Base-by-base conservation (phyloP, 306 rosid genomes). In the Myrica gale region DNA sequence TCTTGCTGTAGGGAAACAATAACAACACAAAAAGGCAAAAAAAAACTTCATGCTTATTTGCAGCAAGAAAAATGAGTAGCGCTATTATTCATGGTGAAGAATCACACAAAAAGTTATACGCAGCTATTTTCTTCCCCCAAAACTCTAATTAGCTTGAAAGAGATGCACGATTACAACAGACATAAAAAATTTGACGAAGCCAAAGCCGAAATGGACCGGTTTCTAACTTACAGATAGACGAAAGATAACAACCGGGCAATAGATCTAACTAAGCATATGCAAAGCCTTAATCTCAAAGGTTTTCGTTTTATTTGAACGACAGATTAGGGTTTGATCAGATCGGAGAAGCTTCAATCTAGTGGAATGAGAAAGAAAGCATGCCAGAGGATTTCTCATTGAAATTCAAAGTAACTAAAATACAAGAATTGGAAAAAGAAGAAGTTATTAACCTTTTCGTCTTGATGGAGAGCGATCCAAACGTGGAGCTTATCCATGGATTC, bases 401-500 rank as follows among this genome's bases (percentile, higher is more conserved):
- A 19, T 43, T 16, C 7, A 0, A 65, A 65, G 41, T 7, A 4
- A 5, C 12, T 42, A 19, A 62, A 56, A 57, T 39, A 17, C 58
- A 23, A 15, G 9, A 32, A 2, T 32, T 32, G 37, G 37, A 32
- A 6, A 54, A 61, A 19, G n/a, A 9, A 20, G 13, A 17, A 45
- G 37, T 32, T 32, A 32, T 32, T 32, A 75, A 92, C 99, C 98
- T 96, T 96, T 76, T 96, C 99, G 77, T 96, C 99, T 73, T 96
- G 99, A 80, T 17, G 99, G 41, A 96, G 94, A 82, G 99, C 99
- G 88, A 92, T 91, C 99, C 99, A 96, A 73, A 96, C 92, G 78
- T 96, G 99, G 71, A 96, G 65, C 56, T 83, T 90, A 7, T 96
- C 99, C 98, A 96, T 96, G 78, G 98, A 80, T 2, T 92, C 91